Conservation (phyloP, 495 filamentous ascomycete species). For the Annulohypoxylon stygium region DNA sequence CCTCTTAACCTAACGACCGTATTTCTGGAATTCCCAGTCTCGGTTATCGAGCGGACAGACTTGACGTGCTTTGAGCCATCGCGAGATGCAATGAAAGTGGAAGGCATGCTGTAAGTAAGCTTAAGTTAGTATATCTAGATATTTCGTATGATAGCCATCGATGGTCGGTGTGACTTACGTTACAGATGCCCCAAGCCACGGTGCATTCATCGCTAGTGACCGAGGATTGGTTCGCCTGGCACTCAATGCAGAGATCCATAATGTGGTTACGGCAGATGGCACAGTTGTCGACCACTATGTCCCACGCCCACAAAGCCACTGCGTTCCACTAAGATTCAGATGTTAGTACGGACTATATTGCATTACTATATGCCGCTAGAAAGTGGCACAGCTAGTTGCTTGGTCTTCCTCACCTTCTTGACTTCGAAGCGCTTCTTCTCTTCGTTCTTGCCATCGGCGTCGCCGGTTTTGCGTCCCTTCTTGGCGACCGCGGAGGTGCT, state of each 20-base stretch:
- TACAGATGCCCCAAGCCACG: slow-evolving; percentile 99
- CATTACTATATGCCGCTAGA: background rate
- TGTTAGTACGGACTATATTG: slow-evolving; percentile 33
- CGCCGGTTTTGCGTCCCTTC: slow-evolving; percentile 66
- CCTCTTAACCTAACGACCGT: slow-evolving; percentile 71
- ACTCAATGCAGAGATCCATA: slow-evolving; percentile 99
- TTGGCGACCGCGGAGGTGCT: slow-evolving; percentile 63
- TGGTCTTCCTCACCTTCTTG: slow-evolving; percentile 80
- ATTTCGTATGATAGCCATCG: background rate
- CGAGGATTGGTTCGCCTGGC: slow-evolving; percentile 98
- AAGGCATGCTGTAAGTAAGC: slow-evolving; percentile 83
- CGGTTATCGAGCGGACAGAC: slow-evolving; percentile 98
- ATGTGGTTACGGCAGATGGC: slow-evolving; percentile 99
- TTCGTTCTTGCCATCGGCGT: slow-evolving; percentile 70
- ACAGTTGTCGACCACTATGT: slow-evolving; percentile 99
- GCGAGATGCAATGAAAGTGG: slow-evolving; percentile 99
- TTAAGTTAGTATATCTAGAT: slow-evolving; percentile 41
- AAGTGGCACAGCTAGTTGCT: background rate
- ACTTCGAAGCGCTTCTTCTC: slow-evolving; percentile 97
- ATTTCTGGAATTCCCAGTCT: slow-evolving; percentile 99
- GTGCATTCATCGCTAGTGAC: slow-evolving; percentile 98
- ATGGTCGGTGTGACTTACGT: slow-evolving; percentile 69
- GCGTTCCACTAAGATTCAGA: slow-evolving; percentile 85
- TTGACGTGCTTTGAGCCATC: slow-evolving; percentile 99
- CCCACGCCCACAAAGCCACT: slow-evolving; percentile 99